phyloP scores from a whole-genome alignment of 75 land plant genomes.

The Larix kaempferi region DNA sequence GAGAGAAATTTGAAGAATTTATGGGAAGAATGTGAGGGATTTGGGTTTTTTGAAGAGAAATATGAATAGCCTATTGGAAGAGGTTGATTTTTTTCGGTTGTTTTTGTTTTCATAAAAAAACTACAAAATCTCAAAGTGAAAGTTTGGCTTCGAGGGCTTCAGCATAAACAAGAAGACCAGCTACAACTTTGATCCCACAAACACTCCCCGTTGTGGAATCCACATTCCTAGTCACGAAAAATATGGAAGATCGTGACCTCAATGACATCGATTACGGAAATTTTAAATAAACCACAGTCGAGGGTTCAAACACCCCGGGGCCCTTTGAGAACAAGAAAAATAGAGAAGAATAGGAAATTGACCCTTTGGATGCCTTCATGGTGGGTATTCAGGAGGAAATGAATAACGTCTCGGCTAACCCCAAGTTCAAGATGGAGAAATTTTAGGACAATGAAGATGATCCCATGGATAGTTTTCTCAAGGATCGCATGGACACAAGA shows the following conservation, averaged over 20 bases:
- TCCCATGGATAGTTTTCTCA: constrained; percentile 86
- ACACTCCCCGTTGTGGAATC: constrained; percentile 48
- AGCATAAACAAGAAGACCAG: constrained; percentile 62
- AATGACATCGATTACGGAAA: constrained; percentile 68
- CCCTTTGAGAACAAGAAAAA: neutral
- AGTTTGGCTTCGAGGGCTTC: constrained; percentile 94
- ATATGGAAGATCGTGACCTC: constrained; percentile 66
- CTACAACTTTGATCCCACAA: constrained; percentile 72
- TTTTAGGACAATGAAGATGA: constrained; percentile 82
- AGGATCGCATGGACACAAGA: constrained; percentile 75
- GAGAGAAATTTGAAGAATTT: neutral
- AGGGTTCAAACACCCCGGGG: neutral
- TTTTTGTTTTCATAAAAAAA: neutral
- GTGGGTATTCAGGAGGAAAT: constrained; percentile 90
- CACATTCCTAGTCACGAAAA: constrained; percentile 67
- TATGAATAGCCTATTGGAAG: too few relatives aligned
- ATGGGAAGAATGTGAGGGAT: too few relatives aligned
- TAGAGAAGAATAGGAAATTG: constrained; percentile 64
- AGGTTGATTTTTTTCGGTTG: neutral
- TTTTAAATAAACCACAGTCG: neutral
- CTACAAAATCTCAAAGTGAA: constrained; percentile 70
- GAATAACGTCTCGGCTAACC: constrained; percentile 33
- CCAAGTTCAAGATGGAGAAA: constrained; percentile 43
- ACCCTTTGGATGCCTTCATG: constrained; percentile 98
- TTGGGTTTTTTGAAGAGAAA: too few relatives aligned